Conservation (phyloP, 2,329 filamentous ascomycete genomes). For the Cercospora canescens region DNA sequence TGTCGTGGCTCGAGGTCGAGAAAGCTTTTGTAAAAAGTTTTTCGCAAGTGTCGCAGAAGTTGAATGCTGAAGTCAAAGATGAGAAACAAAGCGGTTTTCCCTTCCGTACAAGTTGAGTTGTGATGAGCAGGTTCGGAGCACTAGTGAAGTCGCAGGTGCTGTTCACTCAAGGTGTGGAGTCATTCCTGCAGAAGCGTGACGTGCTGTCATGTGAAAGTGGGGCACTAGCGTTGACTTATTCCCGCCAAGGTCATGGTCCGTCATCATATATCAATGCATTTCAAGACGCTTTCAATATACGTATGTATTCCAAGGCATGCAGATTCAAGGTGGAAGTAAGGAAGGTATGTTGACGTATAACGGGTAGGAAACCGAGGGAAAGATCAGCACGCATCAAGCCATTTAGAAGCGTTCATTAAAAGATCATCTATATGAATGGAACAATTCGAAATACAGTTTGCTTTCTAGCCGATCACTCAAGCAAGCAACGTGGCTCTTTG, state of each 20-base stretch:
- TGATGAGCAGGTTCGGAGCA: background rate
- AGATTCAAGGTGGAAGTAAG: background rate
- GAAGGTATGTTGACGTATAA: too few species aligned
- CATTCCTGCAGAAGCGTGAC: background rate
- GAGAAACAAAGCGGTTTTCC: background rate
- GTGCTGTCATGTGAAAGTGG: constrained; percentile 6
- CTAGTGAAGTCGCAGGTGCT: background rate
- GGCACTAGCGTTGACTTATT: background rate
- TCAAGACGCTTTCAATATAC: background rate
- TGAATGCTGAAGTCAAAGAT: background rate
- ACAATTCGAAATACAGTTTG: too few species aligned
- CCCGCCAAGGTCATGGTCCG: background rate
- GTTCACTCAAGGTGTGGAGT: background rate
- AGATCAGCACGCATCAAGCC: too few species aligned
- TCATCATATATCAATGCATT: background rate
- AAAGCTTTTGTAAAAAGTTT: constrained; percentile 1
- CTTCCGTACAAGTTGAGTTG: background rate
- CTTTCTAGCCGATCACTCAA: too few species aligned
- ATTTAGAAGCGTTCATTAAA: too few species aligned
- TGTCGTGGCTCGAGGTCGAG: background rate
- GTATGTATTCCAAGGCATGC: background rate
- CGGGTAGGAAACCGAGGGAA: too few species aligned
- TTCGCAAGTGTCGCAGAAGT: background rate
- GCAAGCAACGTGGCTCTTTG: too few species aligned
- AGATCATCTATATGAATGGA: too few species aligned